These are phyloP conservation scores for Daldinia bambusicola DNA, from an alignment of 495 filamentous ascomycete species.

Conservation along the genomic window DNA sequence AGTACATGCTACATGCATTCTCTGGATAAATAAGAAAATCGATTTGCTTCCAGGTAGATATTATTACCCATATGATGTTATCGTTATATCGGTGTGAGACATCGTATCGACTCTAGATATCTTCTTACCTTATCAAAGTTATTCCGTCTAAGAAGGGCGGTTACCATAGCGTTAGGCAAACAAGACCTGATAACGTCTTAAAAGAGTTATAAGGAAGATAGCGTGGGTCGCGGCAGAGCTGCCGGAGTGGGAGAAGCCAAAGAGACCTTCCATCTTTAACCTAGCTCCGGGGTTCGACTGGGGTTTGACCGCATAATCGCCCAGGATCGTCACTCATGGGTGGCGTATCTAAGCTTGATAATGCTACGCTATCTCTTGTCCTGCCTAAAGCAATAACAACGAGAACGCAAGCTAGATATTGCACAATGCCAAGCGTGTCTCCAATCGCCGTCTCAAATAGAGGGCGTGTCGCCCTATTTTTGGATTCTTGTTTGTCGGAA, in stretches of 20 bases:
- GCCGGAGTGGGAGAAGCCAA: too few species aligned
- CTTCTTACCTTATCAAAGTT: neutral
- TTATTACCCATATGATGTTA: neutral
- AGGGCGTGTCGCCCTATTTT: slow-evolving; percentile 18
- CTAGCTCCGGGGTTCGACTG: slow-evolving; percentile 21
- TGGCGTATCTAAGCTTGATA: slow-evolving; percentile 1
- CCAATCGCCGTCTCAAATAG: slow-evolving; percentile 26
- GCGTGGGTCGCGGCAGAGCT: too few species aligned
- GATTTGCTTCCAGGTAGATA: too few species aligned
- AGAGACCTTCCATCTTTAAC: slow-evolving; percentile 36
- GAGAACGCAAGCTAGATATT: slow-evolving; percentile 30
- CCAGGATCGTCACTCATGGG: slow-evolving; percentile 36
- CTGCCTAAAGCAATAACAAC: slow-evolving; percentile 41
- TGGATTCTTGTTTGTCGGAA: slow-evolving; percentile 10
- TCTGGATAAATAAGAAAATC: neutral
- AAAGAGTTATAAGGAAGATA: neutral
- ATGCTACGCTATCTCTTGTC: slow-evolving; percentile 33
- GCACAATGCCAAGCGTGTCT: slow-evolving; percentile 37
- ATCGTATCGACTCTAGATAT: neutral
- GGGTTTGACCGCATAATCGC: slow-evolving; percentile 24
- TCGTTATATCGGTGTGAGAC: neutral
- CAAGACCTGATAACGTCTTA: neutral
- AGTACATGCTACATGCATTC: neutral
- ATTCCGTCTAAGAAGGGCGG: neutral
- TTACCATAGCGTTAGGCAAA: neutral